These are phyloP conservation scores for Aspergillus quadrilineatus DNA, from an alignment of 2,329 filamentous ascomycete species.

Conservation along the genomic window DNA sequence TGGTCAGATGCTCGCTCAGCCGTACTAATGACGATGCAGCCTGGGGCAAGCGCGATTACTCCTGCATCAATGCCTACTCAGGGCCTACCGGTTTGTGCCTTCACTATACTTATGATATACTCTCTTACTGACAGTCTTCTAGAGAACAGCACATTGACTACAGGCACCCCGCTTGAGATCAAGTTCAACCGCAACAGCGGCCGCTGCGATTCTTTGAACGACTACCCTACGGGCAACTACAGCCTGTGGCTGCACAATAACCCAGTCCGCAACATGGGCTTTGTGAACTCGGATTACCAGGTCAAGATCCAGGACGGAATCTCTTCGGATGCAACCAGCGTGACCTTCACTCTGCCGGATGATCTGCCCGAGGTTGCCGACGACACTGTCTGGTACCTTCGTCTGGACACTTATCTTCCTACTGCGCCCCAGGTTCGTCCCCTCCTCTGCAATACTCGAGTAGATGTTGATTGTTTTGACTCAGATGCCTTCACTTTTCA, in stretches of 20 bases:
- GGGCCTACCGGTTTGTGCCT: slow-evolving; percentile 13
- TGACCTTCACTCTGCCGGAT: slow-evolving; percentile 27
- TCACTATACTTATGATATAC: no score
- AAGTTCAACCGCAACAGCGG: slow-evolving; percentile 29
- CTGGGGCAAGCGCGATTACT: slow-evolving; percentile 36
- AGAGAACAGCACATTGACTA: slow-evolving; percentile 30
- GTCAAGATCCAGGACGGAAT: slow-evolving; percentile 24
- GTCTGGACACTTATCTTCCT: slow-evolving; percentile 23
- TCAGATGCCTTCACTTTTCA: slow-evolving; percentile 29
- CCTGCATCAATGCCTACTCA: slow-evolving; percentile 34
- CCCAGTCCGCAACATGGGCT: slow-evolving; percentile 25
- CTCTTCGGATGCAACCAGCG: slow-evolving; percentile 17
- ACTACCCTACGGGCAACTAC: slow-evolving; percentile 27
- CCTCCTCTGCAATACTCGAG: no score
- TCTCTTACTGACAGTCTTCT: slow-evolving; percentile 18
- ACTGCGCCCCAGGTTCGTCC: slow-evolving; percentile 31
- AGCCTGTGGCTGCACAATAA: slow-evolving; percentile 33
- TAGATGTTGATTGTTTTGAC: no score
- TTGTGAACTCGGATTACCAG: slow-evolving; percentile 22
- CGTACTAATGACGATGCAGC: slow-evolving; percentile 20
- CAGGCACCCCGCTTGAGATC: slow-evolving; percentile 26
- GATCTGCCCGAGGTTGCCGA: slow-evolving; percentile 27
- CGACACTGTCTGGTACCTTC: slow-evolving; percentile 31
- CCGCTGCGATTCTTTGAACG: slow-evolving; percentile 24
- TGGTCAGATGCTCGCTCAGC: not conserved